phyloP scores from a whole-genome alignment of 2,329 filamentous ascomycete genomes.

The Simplicillium sp. region DNA sequence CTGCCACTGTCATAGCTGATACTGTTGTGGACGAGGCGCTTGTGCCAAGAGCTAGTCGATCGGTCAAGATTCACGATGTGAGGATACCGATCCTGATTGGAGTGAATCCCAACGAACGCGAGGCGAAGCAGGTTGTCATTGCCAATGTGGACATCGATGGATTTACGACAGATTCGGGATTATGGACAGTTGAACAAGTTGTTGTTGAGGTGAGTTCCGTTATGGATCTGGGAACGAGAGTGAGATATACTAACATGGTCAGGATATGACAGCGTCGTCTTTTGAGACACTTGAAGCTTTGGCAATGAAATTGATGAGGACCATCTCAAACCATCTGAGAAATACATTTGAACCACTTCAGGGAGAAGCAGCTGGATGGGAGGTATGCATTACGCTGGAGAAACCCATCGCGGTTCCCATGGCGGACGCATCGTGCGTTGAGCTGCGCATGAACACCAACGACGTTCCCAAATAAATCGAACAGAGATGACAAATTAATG shows the following conservation, averaged over 20 bases:
- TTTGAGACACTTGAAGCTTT: constrained; percentile 58
- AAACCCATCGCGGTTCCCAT: constrained; percentile 67
- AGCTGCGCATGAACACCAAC: constrained; percentile 27
- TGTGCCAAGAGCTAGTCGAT: constrained; percentile 17
- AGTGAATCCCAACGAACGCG: constrained; percentile 62
- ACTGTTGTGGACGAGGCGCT: constrained; percentile 11
- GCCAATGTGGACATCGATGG: constrained; percentile 53
- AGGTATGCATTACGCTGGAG: constrained; percentile 52
- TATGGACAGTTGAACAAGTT: constrained; percentile 45
- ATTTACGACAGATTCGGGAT: constrained; percentile 36
- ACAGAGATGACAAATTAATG: neutral
- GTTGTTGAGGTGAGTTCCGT: constrained; percentile 48
- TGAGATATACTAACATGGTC: neutral
- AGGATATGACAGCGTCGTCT: constrained; percentile 38
- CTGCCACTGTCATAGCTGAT: constrained; percentile 32
- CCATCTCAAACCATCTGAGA: constrained; percentile 34
- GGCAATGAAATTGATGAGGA: constrained; percentile 35
- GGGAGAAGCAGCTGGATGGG: constrained; percentile 26
- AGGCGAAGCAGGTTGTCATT: constrained; percentile 56
- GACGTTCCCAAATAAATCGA: constrained; percentile 8
- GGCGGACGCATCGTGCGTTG: constrained; percentile 62
- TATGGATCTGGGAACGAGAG: neutral
- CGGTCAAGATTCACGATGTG: constrained; percentile 44
- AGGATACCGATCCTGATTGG: constrained; percentile 61
- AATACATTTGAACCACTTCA: constrained; percentile 6